These are phyloP conservation scores for Plantago lanceolata DNA, from an alignment of 305 asterid species.

Conservation along the genomic window DNA sequence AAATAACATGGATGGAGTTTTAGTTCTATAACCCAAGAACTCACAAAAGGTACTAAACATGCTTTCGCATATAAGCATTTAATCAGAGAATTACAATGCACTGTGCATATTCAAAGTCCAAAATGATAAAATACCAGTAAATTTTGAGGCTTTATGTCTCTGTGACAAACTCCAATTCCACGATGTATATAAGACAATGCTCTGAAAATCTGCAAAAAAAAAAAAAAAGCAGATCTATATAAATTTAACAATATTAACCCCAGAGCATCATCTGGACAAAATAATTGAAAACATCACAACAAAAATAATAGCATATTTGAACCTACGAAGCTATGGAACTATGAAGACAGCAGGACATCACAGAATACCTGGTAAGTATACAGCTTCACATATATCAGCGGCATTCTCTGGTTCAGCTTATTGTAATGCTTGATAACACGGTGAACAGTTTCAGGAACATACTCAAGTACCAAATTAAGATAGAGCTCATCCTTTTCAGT, in stretches of 20 bases:
- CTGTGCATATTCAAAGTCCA: slow-evolving; percentile 12
- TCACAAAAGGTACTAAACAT: slow-evolving; percentile 7
- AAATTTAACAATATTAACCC: slow-evolving; percentile 10
- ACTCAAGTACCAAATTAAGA: slow-evolving; percentile 92
- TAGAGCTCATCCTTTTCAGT: slow-evolving; percentile 89
- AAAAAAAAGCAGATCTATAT: slow-evolving; percentile 21
- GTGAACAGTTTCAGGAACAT: slow-evolving; percentile 95
- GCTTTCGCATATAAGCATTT: slow-evolving; percentile 13
- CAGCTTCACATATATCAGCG: slow-evolving; percentile 82
- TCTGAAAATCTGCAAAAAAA: slow-evolving; percentile 67
- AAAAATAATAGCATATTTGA: not conserved
- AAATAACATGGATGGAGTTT: too few relatives aligned
- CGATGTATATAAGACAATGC: slow-evolving; percentile 87
- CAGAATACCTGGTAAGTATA: slow-evolving; percentile 79
- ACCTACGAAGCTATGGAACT: not conserved
- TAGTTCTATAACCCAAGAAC: too few relatives aligned
- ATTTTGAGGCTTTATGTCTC: slow-evolving; percentile 95
- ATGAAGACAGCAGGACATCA: slow-evolving; percentile 11
- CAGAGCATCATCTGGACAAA: slow-evolving; percentile 13
- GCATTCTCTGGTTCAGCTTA: slow-evolving; percentile 92
- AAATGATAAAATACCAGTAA: slow-evolving; percentile 39
- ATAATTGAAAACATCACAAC: not conserved
- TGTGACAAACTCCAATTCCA: slow-evolving; percentile 81
- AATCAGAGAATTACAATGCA: slow-evolving; percentile 9
- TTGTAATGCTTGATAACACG: slow-evolving; percentile 91